These are phyloP conservation scores for Botrytis elliptica DNA, from an alignment of 2,329 filamentous ascomycete species.

Conservation along the genomic window DNA sequence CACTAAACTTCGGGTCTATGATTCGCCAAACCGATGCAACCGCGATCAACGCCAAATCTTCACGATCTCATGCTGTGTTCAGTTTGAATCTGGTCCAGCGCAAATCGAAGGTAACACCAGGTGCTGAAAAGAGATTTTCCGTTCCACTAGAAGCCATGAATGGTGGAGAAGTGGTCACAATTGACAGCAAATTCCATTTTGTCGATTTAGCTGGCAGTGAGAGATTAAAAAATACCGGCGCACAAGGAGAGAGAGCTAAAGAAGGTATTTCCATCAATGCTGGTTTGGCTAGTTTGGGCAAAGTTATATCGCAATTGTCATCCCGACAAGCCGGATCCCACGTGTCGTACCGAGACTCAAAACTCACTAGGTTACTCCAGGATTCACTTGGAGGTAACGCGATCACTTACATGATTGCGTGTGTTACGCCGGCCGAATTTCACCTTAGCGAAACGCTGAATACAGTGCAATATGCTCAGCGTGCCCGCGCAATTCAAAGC, in stretches of 20 bases:
- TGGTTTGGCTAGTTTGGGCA: slow-evolving; percentile 88
- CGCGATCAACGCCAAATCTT: slow-evolving; percentile 96
- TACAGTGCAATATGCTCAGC: slow-evolving; percentile 94
- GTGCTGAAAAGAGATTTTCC: slow-evolving; percentile 80
- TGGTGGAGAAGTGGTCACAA: slow-evolving; percentile 70
- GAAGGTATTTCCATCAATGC: slow-evolving; percentile 99
- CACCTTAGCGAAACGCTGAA: slow-evolving; percentile 97
- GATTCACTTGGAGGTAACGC: slow-evolving; percentile 96
- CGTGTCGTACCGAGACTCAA: slow-evolving; percentile 98
- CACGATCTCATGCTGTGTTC: slow-evolving; percentile 95
- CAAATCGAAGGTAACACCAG: slow-evolving; percentile 59
- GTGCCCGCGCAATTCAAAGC: slow-evolving; percentile 93
- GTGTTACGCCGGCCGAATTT: slow-evolving; percentile 94
- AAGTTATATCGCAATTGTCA: slow-evolving; percentile 97
- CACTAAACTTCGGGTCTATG: slow-evolving; percentile 86
- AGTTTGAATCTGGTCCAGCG: slow-evolving; percentile 90
- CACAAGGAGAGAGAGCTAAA: slow-evolving; percentile 88
- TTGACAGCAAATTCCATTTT: slow-evolving; percentile 98
- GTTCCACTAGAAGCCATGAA: slow-evolving; percentile 80
- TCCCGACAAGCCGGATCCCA: slow-evolving; percentile 83
- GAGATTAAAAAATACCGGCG: slow-evolving; percentile 93
- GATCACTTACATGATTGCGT: slow-evolving; percentile 99
- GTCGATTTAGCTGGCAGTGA: slow-evolving; percentile 97
- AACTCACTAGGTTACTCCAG: slow-evolving; percentile 88
- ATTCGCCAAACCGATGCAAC: slow-evolving; percentile 97